phyloP scores from a whole-genome alignment of 2,329 filamentous ascomycete genomes.

The Neopestalotiopsis sp. region DNA sequence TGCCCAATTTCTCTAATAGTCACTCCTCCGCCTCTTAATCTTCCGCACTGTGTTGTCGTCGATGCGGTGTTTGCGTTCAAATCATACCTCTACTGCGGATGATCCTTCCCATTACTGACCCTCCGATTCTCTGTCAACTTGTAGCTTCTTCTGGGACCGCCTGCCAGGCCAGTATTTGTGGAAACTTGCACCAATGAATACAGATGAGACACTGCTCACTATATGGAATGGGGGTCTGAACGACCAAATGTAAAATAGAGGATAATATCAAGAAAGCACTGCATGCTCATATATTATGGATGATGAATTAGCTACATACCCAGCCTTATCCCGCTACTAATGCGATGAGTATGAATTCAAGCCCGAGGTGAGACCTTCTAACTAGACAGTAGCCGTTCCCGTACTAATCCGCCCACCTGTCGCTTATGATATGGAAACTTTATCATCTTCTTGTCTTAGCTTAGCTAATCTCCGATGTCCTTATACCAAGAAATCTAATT shows the following conservation, averaged over 20 bases:
- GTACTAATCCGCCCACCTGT: not conserved
- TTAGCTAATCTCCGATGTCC: not conserved
- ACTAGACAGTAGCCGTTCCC: not conserved
- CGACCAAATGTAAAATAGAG: not conserved
- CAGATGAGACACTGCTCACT: not conserved
- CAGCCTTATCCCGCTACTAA: not conserved
- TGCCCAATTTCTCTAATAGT: too few relatives aligned
- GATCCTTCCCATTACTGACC: too few relatives aligned
- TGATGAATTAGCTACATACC: not conserved
- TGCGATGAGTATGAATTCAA: not conserved
- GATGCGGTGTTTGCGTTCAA: too few relatives aligned
- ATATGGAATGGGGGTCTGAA: not conserved
- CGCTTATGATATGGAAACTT: not conserved
- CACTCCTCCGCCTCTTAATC: too few relatives aligned
- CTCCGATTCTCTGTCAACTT: too few relatives aligned
- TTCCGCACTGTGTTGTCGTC: too few relatives aligned
- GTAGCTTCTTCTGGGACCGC: not conserved
- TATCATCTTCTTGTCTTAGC: not conserved
- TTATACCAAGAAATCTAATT: not conserved
- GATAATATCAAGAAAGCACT: not conserved
- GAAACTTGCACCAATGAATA: not conserved
- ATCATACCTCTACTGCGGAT: too few relatives aligned
- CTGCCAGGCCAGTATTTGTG: not conserved
- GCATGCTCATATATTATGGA: not conserved
- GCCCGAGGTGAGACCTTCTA: not conserved